These are phyloP conservation scores for Orobanche coerulescens DNA, from an alignment of 257 asterid species.

Conservation along the genomic window DNA sequence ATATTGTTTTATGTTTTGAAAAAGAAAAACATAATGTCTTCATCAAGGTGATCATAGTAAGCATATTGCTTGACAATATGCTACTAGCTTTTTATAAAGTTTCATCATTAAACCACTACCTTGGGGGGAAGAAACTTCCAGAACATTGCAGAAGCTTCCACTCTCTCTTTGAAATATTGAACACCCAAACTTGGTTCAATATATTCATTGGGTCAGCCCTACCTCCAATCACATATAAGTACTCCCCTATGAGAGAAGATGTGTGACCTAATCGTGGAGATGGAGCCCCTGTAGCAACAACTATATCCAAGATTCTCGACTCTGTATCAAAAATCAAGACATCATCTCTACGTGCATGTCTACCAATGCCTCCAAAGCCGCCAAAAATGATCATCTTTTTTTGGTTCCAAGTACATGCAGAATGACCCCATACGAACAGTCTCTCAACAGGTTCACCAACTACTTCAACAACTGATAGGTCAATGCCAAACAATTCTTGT, in stretches of 20 bases:
- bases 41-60: not conserved
- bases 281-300: constrained; percentile 50
- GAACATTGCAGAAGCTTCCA: constrained; percentile 67
- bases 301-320: constrained; percentile 39
- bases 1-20: too few relatives aligned
- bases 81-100: constrained; percentile 5
- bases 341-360: constrained; percentile 82
- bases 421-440: constrained; percentile 93
- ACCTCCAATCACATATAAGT: constrained; percentile 75
- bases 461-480: constrained; percentile 41
- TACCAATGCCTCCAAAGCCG: constrained; percentile 96
- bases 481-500: constrained; percentile 25
- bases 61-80: not conserved
- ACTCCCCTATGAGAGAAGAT: constrained; percentile 52
- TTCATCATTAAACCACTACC: constrained; percentile 37
- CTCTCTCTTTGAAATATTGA: constrained; percentile 37
- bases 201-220: constrained; percentile 78
- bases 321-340: constrained; percentile 48
- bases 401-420: constrained; percentile 51
- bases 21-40: not conserved
- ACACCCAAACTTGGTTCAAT: constrained; percentile 82
- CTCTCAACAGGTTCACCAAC: constrained; percentile 76
- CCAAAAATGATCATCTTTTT: constrained; percentile 64
- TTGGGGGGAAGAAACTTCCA: constrained; percentile 59
- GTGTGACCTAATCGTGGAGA: constrained; percentile 91